Conservation (phyloP, 768 basidiomycete species). For the Leccinum boreale region DNA sequence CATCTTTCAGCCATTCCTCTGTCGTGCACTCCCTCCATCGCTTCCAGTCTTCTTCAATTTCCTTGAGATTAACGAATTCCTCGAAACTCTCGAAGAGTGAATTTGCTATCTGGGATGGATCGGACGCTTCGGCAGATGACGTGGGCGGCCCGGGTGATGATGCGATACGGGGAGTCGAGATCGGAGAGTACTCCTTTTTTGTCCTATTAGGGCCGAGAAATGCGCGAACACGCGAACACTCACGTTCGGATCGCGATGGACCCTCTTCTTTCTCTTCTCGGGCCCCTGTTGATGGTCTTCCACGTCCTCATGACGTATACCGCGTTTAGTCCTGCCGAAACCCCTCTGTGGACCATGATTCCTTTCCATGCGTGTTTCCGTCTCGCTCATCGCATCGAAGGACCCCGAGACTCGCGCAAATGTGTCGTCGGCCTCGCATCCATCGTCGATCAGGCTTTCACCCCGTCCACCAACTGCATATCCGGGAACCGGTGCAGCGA, state of each 20-base stretch:
- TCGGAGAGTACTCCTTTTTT: constrained; percentile 17
- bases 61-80: constrained; percentile 19
- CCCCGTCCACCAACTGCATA: constrained; percentile 9
- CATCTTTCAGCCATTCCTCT: constrained; percentile 31
- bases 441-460: not conserved
- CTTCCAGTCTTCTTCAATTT: constrained; percentile 22
- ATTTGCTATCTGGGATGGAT: constrained; percentile 10
- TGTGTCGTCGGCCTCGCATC: not conserved
- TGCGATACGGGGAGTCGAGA: constrained; percentile 22
- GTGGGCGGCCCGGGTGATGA: constrained; percentile 11
- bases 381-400: constrained; percentile 8
- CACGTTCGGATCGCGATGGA: constrained; percentile 17
- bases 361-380: constrained; percentile 7
- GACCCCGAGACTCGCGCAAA: constrained; percentile 8
- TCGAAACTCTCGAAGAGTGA: constrained; percentile 20
- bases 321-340: constrained; percentile 13
- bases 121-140: not conserved
- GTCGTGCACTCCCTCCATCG: constrained; percentile 28
- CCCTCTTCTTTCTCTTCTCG: constrained; percentile 16
- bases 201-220: not conserved
- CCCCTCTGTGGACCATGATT: not conserved
- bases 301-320: constrained; percentile 11
- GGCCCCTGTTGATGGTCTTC: constrained; percentile 8
- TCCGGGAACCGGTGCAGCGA: constrained; percentile 18
- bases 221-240: not conserved